Percentiles rank a stretch among this genome's conserved stretches.
Evolutionary conservation across 192 early-diverging fungal species (phyloP).

Genomic region (Coemansia aciculifera): DNA sequence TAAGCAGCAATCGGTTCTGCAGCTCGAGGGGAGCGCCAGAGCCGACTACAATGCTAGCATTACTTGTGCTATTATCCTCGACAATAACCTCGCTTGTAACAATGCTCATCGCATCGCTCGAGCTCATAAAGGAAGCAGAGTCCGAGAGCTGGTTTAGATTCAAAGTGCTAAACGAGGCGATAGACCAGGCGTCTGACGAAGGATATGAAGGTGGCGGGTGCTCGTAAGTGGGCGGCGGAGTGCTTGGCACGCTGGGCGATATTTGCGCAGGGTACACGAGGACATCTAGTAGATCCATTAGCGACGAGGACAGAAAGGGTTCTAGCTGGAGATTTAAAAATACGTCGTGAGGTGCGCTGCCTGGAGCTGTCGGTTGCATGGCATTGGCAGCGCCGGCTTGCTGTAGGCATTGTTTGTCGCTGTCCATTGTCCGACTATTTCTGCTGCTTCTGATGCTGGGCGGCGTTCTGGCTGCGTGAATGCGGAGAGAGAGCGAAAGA

Average conservation of each 20-base stretch:
- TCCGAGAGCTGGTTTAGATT: conserved; percentile 22
- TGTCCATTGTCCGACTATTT: conserved; percentile 24
- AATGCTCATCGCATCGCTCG: conserved; percentile 28
- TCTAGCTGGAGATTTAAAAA: conserved; percentile 49
- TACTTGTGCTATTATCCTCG: conserved; percentile 12
- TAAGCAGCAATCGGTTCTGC: conserved; percentile 42
- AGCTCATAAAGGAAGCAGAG: conserved; percentile 13
- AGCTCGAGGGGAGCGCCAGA: conserved; percentile 18
- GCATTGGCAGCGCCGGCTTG: conserved; percentile 20
- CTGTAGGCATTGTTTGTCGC: conserved; percentile 37
- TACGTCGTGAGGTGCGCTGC: conserved; percentile 29
- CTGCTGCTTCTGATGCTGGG: background rate
- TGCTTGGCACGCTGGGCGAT: conserved; percentile 48
- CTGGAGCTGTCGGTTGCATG: conserved; percentile 30
- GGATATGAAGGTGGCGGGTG: conserved; percentile 52
- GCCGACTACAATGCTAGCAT: background rate
- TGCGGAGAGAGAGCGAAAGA: background rate
- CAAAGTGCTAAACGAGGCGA: conserved; percentile 32
- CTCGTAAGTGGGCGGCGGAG: conserved; percentile 51
- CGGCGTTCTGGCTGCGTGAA: conserved; percentile 7
- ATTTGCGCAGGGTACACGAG: conserved; percentile 31
- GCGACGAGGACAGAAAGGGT: conserved; percentile 48
- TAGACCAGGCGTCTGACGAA: conserved; percentile 24
- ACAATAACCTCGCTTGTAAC: conserved; percentile 15
- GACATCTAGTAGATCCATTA: conserved; percentile 48